Conservation (phyloP, 352 stramenopile species). For the Phytopythium boreale region DNA sequence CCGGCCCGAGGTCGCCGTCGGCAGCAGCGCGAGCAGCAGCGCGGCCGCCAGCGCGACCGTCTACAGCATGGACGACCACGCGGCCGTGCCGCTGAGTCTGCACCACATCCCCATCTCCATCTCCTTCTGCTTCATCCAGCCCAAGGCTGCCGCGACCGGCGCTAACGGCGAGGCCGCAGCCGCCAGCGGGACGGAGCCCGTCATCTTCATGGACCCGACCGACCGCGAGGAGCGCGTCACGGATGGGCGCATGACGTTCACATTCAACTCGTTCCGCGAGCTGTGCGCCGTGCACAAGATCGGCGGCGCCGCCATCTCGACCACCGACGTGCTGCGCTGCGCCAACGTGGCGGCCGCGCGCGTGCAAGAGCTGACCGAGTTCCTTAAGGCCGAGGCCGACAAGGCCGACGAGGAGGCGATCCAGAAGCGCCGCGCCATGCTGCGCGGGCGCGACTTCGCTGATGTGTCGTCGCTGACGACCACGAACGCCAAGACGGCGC, state of each 20-base stretch:
- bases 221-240: slow-evolving; percentile 88
- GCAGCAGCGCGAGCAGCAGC: no score
- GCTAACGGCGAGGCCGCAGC: slow-evolving; percentile 4
- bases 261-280: slow-evolving; percentile 91
- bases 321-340: slow-evolving; percentile 65
- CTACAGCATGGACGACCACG: slow-evolving; percentile 86
- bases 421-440: slow-evolving; percentile 57
- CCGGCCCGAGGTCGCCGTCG: slow-evolving; percentile 83
- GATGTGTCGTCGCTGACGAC: slow-evolving; percentile 49
- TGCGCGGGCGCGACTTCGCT: slow-evolving; percentile 69
- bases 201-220: slow-evolving; percentile 89
- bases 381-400: slow-evolving; percentile 73
- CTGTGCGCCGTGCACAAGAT: slow-evolving; percentile 90
- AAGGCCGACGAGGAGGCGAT: slow-evolving; percentile 69
- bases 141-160: slow-evolving; percentile 7
- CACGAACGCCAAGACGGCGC: slow-evolving; percentile 23
- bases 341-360: slow-evolving; percentile 77
- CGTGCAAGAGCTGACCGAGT: slow-evolving; percentile 69
- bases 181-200: slow-evolving; percentile 15
- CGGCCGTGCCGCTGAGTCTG: slow-evolving; percentile 90
- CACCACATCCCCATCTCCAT: slow-evolving; percentile 96
- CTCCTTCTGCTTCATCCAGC: slow-evolving; percentile 88
- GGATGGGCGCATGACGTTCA: slow-evolving; percentile 86
- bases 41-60: slow-evolving; percentile 59
- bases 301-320: slow-evolving; percentile 69